These are phyloP conservation scores for Opeltia flavorubescens DNA, from an alignment of 495 filamentous ascomycete genomes.

Conservation along the genomic window DNA sequence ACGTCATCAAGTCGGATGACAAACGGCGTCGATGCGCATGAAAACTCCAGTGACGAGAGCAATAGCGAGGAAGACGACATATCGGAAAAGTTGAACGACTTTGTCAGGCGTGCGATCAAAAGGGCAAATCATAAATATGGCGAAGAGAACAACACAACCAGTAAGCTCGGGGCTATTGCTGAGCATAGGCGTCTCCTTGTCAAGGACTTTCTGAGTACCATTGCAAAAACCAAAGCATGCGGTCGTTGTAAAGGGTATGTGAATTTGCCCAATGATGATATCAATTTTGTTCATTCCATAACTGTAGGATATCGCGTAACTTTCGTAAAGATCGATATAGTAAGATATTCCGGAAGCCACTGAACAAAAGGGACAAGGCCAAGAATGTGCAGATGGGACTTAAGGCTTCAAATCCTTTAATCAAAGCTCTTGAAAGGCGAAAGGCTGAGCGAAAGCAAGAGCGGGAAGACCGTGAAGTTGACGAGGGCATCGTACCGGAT, in stretches of 20 bases:
- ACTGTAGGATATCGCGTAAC: slow-evolving; percentile 47
- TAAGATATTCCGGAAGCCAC: slow-evolving; percentile 82
- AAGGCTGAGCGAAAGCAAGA: slow-evolving; percentile 11
- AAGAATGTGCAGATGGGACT: slow-evolving; percentile 60
- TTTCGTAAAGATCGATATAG: slow-evolving; percentile 77
- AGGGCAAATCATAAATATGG: slow-evolving; percentile 30
- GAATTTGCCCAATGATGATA: neutral
- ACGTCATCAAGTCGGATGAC: slow-evolving; percentile 7
- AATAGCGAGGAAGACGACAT: slow-evolving; percentile 38
- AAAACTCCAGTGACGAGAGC: slow-evolving; percentile 23
- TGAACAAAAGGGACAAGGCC: slow-evolving; percentile 53
- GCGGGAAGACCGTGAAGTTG: slow-evolving; percentile 14
- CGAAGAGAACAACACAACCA: slow-evolving; percentile 37
- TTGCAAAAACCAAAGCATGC: slow-evolving; percentile 53
- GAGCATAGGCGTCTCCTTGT: slow-evolving; percentile 61
- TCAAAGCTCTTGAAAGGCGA: slow-evolving; percentile 25
- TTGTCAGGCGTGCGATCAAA: slow-evolving; percentile 52
- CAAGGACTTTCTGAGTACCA: slow-evolving; percentile 63
- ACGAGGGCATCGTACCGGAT: slow-evolving; percentile 25
- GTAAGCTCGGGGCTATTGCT: slow-evolving; percentile 68
- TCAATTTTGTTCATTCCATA: slow-evolving; percentile 2
- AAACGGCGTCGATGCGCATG: slow-evolving; percentile 14
- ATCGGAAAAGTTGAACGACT: slow-evolving; percentile 42
- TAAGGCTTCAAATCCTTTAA: slow-evolving; percentile 47
- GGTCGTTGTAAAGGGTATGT: slow-evolving; percentile 54